Evolutionary conservation across 495 filamentous ascomycete species (phyloP).

Genomic region (Lophium mytilinum): DNA sequence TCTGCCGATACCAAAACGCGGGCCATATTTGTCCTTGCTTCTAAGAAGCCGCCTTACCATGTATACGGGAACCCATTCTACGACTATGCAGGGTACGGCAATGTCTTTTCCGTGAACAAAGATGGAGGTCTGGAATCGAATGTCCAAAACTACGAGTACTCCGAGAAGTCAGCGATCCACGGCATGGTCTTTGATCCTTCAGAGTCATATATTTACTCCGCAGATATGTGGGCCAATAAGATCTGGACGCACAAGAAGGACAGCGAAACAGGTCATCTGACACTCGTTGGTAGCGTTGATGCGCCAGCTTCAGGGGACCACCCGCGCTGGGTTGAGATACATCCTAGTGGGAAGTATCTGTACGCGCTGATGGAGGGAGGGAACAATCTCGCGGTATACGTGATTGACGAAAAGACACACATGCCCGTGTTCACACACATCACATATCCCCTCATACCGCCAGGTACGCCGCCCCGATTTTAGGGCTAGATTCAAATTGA

Average conservation of each 20-base stretch:
- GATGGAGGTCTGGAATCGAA: constrained; percentile 56
- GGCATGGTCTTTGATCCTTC: constrained; percentile 83
- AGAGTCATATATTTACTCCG: constrained; percentile 79
- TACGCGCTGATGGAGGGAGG: constrained; percentile 83
- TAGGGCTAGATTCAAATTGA: constrained; percentile 9
- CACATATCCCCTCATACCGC: constrained; percentile 67
- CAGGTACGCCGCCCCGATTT: constrained; percentile 39
- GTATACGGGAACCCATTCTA: constrained; percentile 88
- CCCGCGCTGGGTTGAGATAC: constrained; percentile 77
- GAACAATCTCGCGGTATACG: constrained; percentile 70
- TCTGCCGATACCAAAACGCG: constrained; percentile 66
- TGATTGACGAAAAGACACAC: constrained; percentile 66
- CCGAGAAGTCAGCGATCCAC: constrained; percentile 67
- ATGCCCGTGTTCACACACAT: constrained; percentile 75
- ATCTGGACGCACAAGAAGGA: constrained; percentile 78
- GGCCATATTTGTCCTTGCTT: constrained; percentile 77
- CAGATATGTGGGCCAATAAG: constrained; percentile 75
- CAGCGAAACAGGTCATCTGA: constrained; percentile 51
- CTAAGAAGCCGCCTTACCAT: constrained; percentile 63
- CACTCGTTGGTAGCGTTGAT: constrained; percentile 57
- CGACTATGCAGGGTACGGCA: constrained; percentile 69
- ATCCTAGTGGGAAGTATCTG: constrained; percentile 64
- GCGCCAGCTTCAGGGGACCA: constrained; percentile 66
- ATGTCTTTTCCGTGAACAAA: constrained; percentile 61
- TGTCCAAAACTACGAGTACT: constrained; percentile 73